Evolutionary conservation across 192 early-diverging fungal species (phyloP).

Genomic region (Phlyctochytrium arcticum): DNA sequence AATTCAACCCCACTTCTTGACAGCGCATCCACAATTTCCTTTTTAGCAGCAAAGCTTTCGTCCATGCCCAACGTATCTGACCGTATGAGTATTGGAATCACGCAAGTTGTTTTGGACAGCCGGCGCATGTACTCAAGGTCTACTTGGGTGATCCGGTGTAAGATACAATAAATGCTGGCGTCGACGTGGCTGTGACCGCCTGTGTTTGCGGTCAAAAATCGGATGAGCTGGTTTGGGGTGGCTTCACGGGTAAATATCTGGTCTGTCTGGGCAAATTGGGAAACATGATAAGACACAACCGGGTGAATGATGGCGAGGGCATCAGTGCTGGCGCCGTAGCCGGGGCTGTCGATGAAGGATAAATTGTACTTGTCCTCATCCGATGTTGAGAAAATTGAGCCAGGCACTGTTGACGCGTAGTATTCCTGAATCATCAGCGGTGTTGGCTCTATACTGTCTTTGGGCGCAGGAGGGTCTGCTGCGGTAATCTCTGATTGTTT

Average conservation of each 20-base stretch:
- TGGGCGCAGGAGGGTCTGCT: background rate
- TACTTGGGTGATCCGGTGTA: conserved; percentile 57
- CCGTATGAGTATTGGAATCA: conserved; percentile 66
- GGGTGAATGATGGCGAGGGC: conserved; percentile 34
- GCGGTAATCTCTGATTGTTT: conserved; percentile 15
- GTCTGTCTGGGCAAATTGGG: conserved; percentile 29
- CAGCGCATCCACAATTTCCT: conserved; percentile 43
- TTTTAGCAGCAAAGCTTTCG: conserved; percentile 50
- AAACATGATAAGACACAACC: conserved; percentile 20
- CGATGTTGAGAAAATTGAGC: background rate
- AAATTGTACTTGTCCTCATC: conserved; percentile 29
- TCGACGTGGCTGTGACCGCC: conserved; percentile 42
- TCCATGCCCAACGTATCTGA: conserved; percentile 48
- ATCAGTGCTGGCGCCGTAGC: conserved; percentile 31
- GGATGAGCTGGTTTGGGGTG: conserved; percentile 1
- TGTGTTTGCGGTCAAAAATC: conserved; percentile 20
- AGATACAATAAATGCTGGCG: conserved; percentile 37
- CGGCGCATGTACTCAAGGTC: conserved; percentile 68
- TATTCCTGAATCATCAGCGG: conserved; percentile 8
- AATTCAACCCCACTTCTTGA: conserved; percentile 44
- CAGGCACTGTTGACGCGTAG: conserved; percentile 5
- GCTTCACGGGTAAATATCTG: conserved; percentile 17
- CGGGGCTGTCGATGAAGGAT: conserved; percentile 42
- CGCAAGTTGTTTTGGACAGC: conserved; percentile 50
- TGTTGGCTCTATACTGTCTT: conserved; percentile 1